phyloP scores from a whole-genome alignment of 805 yeast genomes.

The Ogataea dorogensis region DNA sequence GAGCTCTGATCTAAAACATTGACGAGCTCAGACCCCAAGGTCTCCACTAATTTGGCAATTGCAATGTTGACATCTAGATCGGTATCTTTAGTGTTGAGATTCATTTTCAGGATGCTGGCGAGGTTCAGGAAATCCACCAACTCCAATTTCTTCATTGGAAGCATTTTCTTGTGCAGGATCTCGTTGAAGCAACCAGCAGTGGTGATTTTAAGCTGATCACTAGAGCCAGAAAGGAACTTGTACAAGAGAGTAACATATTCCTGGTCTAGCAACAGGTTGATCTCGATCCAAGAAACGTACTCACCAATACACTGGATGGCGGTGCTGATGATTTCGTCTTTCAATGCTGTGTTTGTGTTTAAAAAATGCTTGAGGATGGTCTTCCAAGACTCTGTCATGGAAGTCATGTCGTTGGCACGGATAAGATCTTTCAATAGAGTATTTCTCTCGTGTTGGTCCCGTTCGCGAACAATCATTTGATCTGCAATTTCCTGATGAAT shows the following conservation, averaged over 20 bases:
- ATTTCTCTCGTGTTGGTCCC: conserved; percentile 61
- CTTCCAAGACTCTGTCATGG: conserved; percentile 67
- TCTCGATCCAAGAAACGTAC: conserved; percentile 92
- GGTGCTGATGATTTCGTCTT: conserved; percentile 51
- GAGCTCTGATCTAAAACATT: conserved; percentile 56
- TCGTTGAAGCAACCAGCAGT: conserved; percentile 58
- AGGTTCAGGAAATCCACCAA: conserved; percentile 68
- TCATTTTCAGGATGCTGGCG: conserved; percentile 47
- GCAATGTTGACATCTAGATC: conserved; percentile 69
- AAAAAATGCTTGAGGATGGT: conserved; percentile 45
- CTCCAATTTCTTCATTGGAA: conserved; percentile 54
- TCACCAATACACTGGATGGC: conserved; percentile 70
- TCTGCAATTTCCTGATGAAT: conserved; percentile 94
- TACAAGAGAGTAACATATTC: conserved; percentile 58
- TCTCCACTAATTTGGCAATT: conserved; percentile 69
- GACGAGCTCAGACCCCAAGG: conserved; percentile 75
- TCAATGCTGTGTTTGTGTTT: conserved; percentile 25
- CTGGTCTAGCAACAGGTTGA: conserved; percentile 64
- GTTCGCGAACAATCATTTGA: conserved; percentile 72
- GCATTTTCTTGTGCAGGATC: conserved; percentile 58
- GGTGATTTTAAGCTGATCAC: conserved; percentile 48
- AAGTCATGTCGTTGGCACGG: conserved; percentile 70
- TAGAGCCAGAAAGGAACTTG: conserved; percentile 43
- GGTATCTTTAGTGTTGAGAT: conserved; percentile 41
- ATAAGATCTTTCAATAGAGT: conserved; percentile 77